phyloP scores from a whole-genome alignment of 345 rosid species.

The Populus alba region DNA sequence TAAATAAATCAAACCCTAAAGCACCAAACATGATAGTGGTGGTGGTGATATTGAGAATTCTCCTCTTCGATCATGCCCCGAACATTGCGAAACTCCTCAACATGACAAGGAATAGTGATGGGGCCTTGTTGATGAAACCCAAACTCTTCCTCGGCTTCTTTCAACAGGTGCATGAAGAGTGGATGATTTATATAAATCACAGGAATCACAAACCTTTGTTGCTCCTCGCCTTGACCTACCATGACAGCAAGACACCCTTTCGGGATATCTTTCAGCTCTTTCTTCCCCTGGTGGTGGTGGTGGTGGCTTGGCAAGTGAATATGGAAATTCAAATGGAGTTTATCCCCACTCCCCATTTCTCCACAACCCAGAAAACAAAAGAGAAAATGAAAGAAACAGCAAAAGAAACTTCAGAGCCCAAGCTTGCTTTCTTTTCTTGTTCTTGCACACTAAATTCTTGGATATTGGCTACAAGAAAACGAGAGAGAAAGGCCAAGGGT shows the following conservation, averaged over 20 bases:
- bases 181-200: constrained; percentile 77
- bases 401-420: background rate
- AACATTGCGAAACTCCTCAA: constrained; percentile 66
- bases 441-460: background rate
- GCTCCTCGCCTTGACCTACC: constrained; percentile 77
- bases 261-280: constrained; percentile 44
- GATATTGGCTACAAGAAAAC: constrained; percentile 27
- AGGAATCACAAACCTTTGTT: constrained; percentile 73
- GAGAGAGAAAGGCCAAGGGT: constrained; percentile 81
- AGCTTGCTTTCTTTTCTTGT: background rate
- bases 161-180: constrained; percentile 54
- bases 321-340: constrained; percentile 36
- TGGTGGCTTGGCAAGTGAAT: constrained; percentile 39
- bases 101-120: constrained; percentile 77
- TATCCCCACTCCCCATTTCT: constrained; percentile 40
- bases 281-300: constrained; percentile 13
- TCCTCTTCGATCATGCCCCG: constrained; percentile 68
- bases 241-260: constrained; percentile 72
- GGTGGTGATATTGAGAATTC: constrained; percentile 28
- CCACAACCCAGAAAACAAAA: background rate
- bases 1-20: constrained; percentile 40
- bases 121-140: constrained; percentile 81
- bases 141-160: constrained; percentile 80
- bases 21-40: constrained; percentile 43
- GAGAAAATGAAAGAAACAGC: background rate